These are phyloP conservation scores for Carallia pectinifolia DNA, from an alignment of 345 rosid genomes.

Conservation along the genomic window DNA sequence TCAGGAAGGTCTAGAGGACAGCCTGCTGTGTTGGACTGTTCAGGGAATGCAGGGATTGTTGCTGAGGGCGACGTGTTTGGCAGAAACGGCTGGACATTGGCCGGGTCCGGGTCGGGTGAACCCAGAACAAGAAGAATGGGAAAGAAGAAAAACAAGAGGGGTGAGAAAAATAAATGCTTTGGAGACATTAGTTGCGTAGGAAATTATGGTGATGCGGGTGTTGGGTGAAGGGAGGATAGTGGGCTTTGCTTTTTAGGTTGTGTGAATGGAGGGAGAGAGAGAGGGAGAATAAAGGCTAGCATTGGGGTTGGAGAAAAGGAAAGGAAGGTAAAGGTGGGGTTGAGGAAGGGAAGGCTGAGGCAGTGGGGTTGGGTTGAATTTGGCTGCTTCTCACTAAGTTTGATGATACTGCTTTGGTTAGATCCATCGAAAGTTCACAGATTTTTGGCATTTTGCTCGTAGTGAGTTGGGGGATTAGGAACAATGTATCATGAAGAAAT, in stretches of 20 bases:
- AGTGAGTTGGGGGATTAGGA: not conserved
- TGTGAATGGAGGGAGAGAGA: not conserved
- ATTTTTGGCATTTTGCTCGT: not conserved
- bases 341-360: not conserved
- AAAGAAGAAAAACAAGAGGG: constrained; percentile 12
- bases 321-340: not conserved
- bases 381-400: constrained; percentile 1
- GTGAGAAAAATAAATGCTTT: constrained; percentile 16
- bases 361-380: constrained; percentile 16
- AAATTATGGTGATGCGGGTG: constrained; percentile 4
- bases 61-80: constrained; percentile 52
- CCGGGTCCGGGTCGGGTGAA: constrained; percentile 43
- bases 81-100: constrained; percentile 42
- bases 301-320: constrained; percentile 6
- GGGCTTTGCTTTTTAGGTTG: not conserved
- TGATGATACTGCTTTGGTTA: not conserved
- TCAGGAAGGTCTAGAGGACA: constrained; percentile 73
- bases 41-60: constrained; percentile 93
- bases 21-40: constrained; percentile 63
- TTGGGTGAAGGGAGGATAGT: constrained; percentile 15
- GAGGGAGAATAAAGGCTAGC: not conserved
- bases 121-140: constrained; percentile 11
- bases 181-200: constrained; percentile 21
- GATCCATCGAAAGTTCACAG: not conserved
- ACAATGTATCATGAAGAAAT: constrained; percentile 7